phyloP scores from a whole-genome alignment of 1,284 basidiomycete species.

The Ustilago trichophora region DNA sequence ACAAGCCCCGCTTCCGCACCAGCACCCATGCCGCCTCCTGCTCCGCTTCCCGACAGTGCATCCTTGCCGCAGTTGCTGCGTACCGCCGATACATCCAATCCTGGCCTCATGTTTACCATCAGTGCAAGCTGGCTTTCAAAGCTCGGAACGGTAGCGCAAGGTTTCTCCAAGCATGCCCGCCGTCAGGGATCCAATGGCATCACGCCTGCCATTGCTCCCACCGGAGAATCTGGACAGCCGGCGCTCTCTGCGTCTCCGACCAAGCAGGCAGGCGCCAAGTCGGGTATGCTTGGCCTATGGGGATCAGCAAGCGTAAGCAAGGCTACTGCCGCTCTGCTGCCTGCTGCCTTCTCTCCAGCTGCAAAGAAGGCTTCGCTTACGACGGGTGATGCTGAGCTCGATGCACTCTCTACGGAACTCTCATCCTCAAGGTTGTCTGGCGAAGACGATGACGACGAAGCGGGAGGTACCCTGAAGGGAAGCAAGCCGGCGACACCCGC shows the following conservation, averaged over 20 bases:
- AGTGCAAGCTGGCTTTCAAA: slow-evolving; percentile 64
- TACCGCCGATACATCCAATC: slow-evolving; percentile 15
- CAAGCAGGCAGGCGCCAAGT: slow-evolving; percentile 11
- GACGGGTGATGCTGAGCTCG: slow-evolving; percentile 41
- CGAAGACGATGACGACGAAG: slow-evolving; percentile 33
- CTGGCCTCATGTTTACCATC: slow-evolving; percentile 58
- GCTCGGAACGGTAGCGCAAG: slow-evolving; percentile 64
- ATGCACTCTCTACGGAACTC: not conserved
- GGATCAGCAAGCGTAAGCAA: slow-evolving; percentile 38
- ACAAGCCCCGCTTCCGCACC: slow-evolving; percentile 25
- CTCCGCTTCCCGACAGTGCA: slow-evolving; percentile 26
- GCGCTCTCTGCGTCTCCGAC: slow-evolving; percentile 15
- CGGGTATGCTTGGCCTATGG: slow-evolving; percentile 50
- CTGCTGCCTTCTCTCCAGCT: slow-evolving; percentile 10
- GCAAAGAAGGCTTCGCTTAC: slow-evolving; percentile 4
- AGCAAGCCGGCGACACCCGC: slow-evolving; percentile 28
- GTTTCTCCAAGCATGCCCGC: slow-evolving; percentile 57
- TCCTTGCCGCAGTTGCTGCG: slow-evolving; percentile 31
- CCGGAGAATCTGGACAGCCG: slow-evolving; percentile 1
- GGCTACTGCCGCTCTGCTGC: slow-evolving; percentile 33
- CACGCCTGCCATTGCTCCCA: not conserved
- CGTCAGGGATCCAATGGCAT: slow-evolving; percentile 21
- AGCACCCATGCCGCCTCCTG: slow-evolving; percentile 49
- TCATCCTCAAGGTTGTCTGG: not conserved
- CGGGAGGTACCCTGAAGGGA: slow-evolving; percentile 35